Base-by-base conservation (phyloP, 2,329 filamentous ascomycete species). In the Talaromyces amestolkiae region DNA sequence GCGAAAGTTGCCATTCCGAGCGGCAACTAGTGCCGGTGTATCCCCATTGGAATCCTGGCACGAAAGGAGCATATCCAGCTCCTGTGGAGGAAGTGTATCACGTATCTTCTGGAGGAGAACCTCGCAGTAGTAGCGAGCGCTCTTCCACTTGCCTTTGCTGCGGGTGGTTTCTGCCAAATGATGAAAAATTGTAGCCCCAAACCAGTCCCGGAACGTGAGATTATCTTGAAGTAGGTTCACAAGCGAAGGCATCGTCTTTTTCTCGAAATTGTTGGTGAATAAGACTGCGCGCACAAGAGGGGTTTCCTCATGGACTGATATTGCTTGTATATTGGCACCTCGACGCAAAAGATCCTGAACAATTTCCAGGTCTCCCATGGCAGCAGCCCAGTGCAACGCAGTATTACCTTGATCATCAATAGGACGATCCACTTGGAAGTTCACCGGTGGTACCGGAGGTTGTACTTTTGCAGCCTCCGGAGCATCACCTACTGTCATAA, bases 201-300 rank as follows among this genome's bases (percentile, higher is more conserved):
- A 89, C 76, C 87, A 88, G 74, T 99, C 95, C 24, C 90, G 86
- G 66, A 87, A 87, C 62, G 90, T 89, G 45, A 97, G 88, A 0
- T 94, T 97, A 43, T 89, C 87, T 61, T 93, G 88, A 3, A 99
- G 85, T 68, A 97, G 87, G 69, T 91, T 90, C 71, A 97, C 87
- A 64, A 99, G 88, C 24, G 86, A 85, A 0, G 92, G 91, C 80
- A 98, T 97, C 0, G 92, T 93, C 70, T 92, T 87, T 79, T 95
- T 96, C 76, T 98, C 95, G 76, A 89, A 95, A 76, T 95, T 97
- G 77, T 99, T 99, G 54, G 94, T 98, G 77, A 98, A 99, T 74
- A 96, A 87, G 64, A 98, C 93, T 6, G 92, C 91, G 51, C 93
- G 90, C 87, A 99, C 97, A 41, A 99, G 86, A 0, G 95, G 94